A percentile compares a stretch with the other conserved stretches of the same genome.
Evolutionary conservation across 2,329 filamentous ascomycete genomes (phyloP).

Genomic region (Pezicula radicicola): DNA sequence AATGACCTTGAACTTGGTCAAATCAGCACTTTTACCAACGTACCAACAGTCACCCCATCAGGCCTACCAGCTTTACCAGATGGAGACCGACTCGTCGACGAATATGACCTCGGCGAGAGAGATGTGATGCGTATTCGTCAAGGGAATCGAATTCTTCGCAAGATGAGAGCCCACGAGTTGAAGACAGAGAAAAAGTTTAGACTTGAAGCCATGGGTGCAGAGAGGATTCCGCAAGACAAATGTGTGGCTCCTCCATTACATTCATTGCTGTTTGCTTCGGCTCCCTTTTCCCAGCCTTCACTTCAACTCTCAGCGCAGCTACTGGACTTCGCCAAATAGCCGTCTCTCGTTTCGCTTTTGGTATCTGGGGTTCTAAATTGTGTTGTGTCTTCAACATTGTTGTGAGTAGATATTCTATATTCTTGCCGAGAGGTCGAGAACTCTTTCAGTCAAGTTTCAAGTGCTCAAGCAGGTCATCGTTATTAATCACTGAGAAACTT

Average conservation of each 20-base stretch:
- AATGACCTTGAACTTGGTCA: too few relatives aligned
- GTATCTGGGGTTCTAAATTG: constrained; percentile 26
- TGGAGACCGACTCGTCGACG: background rate
- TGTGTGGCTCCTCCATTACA: constrained; percentile 6
- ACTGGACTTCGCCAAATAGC: constrained; percentile 26
- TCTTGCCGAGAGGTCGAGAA: too few relatives aligned
- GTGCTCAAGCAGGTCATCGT: too few relatives aligned
- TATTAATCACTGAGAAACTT: too few relatives aligned
- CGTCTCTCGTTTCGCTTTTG: constrained; percentile 25
- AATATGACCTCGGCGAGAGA: background rate
- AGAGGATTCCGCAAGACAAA: background rate
- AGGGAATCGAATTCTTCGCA: background rate
- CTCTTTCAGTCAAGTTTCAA: too few relatives aligned
- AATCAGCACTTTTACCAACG: too few relatives aligned
- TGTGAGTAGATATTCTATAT: constrained; percentile 21
- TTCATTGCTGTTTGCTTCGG: constrained; percentile 23
- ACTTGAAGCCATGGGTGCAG: background rate
- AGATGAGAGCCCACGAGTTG: background rate
- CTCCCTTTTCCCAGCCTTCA: constrained; percentile 13
- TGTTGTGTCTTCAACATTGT: constrained; percentile 25
- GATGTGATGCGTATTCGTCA: background rate
- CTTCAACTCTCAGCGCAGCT: constrained; percentile 13
- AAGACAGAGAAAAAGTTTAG: background rate
- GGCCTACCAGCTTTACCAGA: background rate
- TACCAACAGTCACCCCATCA: too few relatives aligned